phyloP scores from a whole-genome alignment of 805 yeast species.

The Kuraishia piskuri region DNA sequence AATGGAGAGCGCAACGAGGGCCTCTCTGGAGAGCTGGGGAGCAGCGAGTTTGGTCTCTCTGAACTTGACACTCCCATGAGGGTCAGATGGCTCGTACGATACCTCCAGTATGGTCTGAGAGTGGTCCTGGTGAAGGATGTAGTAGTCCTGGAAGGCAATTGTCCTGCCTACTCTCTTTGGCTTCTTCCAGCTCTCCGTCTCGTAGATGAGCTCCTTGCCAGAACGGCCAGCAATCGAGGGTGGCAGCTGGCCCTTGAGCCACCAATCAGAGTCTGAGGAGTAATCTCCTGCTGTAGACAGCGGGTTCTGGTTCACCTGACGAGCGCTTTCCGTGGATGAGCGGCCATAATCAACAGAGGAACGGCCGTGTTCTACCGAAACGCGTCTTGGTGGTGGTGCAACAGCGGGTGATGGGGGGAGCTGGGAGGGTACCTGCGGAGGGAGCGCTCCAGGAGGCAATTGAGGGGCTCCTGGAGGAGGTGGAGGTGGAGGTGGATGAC shows the following conservation, averaged over 20 bases:
- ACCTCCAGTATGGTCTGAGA: slow-evolving; percentile 57
- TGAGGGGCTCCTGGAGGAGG: slow-evolving; percentile 1
- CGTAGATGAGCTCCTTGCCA: slow-evolving; percentile 47
- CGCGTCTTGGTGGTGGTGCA: slow-evolving; percentile 6
- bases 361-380: neutral
- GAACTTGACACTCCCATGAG: slow-evolving; percentile 38
- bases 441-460: neutral
- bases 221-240: slow-evolving; percentile 30
- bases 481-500: slow-evolving; percentile 8
- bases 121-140: slow-evolving; percentile 64
- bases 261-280: slow-evolving; percentile 44
- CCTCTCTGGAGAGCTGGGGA: slow-evolving; percentile 36
- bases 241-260: slow-evolving; percentile 56
- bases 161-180: slow-evolving; percentile 48
- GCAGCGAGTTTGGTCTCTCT: slow-evolving; percentile 23
- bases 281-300: neutral
- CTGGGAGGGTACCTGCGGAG: too few species aligned
- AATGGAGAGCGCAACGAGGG: slow-evolving; percentile 39
- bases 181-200: slow-evolving; percentile 51
- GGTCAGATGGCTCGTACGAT: slow-evolving; percentile 45
- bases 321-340: neutral
- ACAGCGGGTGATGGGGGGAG: slow-evolving; percentile 7
- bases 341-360: neutral
- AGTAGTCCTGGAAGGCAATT: slow-evolving; percentile 51
- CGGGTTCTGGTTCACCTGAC: neutral